phyloP scores from a whole-genome alignment of 495 filamentous ascomycete species.

The Talaromyces adpressus region DNA sequence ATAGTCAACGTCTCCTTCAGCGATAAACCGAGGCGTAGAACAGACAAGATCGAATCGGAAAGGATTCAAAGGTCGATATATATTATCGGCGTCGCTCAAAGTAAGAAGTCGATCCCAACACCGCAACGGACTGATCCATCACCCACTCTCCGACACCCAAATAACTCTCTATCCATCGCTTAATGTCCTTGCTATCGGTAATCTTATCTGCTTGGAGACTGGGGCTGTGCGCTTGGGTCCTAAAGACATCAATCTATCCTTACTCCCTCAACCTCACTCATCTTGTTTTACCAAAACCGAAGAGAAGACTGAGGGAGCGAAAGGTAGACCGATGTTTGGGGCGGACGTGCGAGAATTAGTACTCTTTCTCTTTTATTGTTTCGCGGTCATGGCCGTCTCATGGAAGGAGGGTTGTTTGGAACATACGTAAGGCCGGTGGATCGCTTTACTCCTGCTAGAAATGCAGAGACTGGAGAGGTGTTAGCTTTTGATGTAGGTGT shows the following conservation, averaged over 20 bases:
- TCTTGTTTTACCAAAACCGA: not conserved
- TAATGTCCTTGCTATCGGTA: conserved; percentile 75
- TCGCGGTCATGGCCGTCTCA: not conserved
- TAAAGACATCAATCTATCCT: conserved; percentile 13
- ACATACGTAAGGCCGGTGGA: conserved; percentile 92
- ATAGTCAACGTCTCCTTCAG: not conserved
- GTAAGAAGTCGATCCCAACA: conserved; percentile 77
- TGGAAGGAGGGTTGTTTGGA: not conserved
- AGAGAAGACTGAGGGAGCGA: conserved; percentile 8
- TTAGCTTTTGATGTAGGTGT: conserved; percentile 5
- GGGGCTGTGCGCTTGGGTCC: conserved; percentile 46
- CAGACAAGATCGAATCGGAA: not conserved
- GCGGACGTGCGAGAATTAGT: conserved; percentile 8
- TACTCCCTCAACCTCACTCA: conserved; percentile 6
- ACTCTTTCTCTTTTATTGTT: not conserved
- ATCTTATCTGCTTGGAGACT: conserved; percentile 86
- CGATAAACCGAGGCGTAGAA: not conserved
- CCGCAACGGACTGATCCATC: conserved; percentile 92
- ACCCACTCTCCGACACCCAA: conserved; percentile 94
- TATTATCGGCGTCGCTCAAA: conserved; percentile 81
- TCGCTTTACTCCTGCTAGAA: conserved; percentile 92
- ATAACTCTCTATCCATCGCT: conserved; percentile 91
- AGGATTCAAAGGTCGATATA: not conserved
- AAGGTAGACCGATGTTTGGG: conserved; percentile 10
- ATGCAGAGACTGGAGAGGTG: conserved; percentile 69